Evolutionary conservation across 2,329 filamentous ascomycete species (phyloP), one percentile per base, ranked within the genome.

Genomic region (Arthrobotrys sphaeroides): DNA sequence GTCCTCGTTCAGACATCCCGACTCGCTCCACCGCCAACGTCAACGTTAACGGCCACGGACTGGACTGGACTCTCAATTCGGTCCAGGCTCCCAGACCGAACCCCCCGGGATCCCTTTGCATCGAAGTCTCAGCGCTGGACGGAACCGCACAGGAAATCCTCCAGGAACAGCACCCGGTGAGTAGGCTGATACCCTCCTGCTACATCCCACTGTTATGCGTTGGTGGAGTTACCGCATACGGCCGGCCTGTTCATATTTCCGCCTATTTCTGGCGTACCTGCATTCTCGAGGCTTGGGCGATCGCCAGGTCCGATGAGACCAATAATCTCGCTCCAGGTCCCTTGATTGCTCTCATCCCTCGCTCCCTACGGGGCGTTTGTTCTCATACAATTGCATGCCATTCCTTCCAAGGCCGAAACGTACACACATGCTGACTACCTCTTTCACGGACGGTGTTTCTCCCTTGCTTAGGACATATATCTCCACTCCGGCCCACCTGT

Each of bases 211-310:
- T 67, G 49, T 67, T 51, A 60, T 70, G 43, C 43, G 45, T 45
- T 53, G 43, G 51, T 55, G 51, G 51, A 55, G 51, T 55, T 55
- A 55, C 51, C 51, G 51, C 51, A 55, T 55, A 55, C 28, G 51
- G 51, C 51, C 51, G 31, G 28, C 51, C 51, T 55, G 36, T 55
- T 55, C 47, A 49, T 64, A 51, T 64, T 64, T 64, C 60, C 60
- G 60, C 42, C 60, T 64, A 38, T 47, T 40, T 47, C 24, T 45
- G 31, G 42, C 31, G 18, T 51, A 22, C 31, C 59, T 66, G 60
- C 69, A 73, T 73, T 73, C 69, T 66, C 60, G 42, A 33, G 68
- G 51, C 51, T 49, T 45, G 51, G 36, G 42, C 36, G 70, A 74
- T 74, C 70, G 38, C 33, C 70, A 40, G 36, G 53, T 31, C 38